Evolutionary conservation across 2,329 filamentous ascomycete genomes (phyloP).

Genomic region (Fusarium sambucinum): DNA sequence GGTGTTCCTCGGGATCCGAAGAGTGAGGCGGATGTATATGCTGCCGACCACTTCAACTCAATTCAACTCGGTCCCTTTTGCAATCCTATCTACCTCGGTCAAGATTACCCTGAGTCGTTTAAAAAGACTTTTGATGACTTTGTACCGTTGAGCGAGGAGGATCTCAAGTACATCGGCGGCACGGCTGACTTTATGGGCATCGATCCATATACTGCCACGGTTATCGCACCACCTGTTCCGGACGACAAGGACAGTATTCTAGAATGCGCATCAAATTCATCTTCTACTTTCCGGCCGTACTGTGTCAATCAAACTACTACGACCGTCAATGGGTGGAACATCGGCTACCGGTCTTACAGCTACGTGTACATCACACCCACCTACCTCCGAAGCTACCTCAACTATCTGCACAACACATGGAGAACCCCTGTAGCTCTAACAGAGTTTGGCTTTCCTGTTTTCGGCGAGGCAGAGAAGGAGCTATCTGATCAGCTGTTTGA

Average conservation of each 20-base stretch:
- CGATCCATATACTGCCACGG: conserved; percentile 69
- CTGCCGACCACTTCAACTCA: conserved; percentile 61
- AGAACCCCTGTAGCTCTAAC: conserved; percentile 60
- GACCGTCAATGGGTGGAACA: conserved; percentile 66
- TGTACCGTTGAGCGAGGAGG: conserved; percentile 59
- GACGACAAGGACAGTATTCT: conserved; percentile 56
- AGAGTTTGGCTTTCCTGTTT: conserved; percentile 70
- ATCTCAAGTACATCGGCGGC: conserved; percentile 63
- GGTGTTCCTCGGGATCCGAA: conserved; percentile 59
- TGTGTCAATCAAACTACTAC: conserved; percentile 63
- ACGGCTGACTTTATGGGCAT: conserved; percentile 69
- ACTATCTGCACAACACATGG: conserved; percentile 71
- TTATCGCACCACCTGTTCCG: conserved; percentile 60
- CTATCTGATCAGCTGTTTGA: conserved; percentile 66
- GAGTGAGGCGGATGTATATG: conserved; percentile 58
- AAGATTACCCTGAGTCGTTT: conserved; percentile 62
- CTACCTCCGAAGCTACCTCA: conserved; percentile 67
- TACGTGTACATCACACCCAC: conserved; percentile 70
- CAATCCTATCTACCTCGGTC: conserved; percentile 65
- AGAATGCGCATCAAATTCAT: conserved; percentile 61
- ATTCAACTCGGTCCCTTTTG: conserved; percentile 63
- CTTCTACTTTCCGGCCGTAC: conserved; percentile 61
- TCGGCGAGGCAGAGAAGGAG: conserved; percentile 58
- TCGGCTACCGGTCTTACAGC: conserved; percentile 66
- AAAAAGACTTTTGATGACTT: conserved; percentile 60